Evolutionary conservation across 768 basidiomycete species (phyloP).

Genomic region (Scleroderma citrinum): DNA sequence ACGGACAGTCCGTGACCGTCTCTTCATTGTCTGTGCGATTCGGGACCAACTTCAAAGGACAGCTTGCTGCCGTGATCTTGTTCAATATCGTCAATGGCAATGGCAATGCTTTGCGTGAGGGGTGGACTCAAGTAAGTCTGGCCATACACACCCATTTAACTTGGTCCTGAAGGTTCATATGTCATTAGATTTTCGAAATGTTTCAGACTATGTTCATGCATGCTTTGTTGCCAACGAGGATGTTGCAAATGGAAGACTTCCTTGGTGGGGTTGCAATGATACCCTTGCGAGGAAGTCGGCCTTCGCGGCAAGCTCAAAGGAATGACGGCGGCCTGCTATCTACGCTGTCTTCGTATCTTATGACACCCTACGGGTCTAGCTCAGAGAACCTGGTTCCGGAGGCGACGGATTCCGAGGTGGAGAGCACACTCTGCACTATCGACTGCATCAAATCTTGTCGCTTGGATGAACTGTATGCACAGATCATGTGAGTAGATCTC

Average conservation of each 20-base stretch:
- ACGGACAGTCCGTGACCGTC: slow-evolving; percentile 84
- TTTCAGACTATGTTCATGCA: slow-evolving; percentile 95
- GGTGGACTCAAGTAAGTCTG: slow-evolving; percentile 78
- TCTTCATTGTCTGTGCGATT: slow-evolving; percentile 90
- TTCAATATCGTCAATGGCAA: slow-evolving; percentile 98
- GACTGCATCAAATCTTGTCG: slow-evolving; percentile 94
- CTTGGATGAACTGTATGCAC: slow-evolving; percentile 88
- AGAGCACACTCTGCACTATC: slow-evolving; percentile 90
- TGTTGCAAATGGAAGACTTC: slow-evolving; percentile 99
- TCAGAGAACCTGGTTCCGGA: slow-evolving; percentile 76
- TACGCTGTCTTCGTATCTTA: slow-evolving; percentile 89
- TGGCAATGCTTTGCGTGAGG: slow-evolving; percentile 87
- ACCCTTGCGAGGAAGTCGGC: slow-evolving; percentile 73
- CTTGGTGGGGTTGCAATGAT: slow-evolving; percentile 92
- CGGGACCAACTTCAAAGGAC: slow-evolving; percentile 91
- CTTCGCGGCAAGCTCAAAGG: slow-evolving; percentile 54
- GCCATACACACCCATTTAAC: neutral
- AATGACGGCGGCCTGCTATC: slow-evolving; percentile 91
- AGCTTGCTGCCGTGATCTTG: slow-evolving; percentile 92
- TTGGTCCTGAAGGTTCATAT: slow-evolving; percentile 2
- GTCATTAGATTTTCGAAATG: slow-evolving; percentile 88
- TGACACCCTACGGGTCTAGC: slow-evolving; percentile 84
- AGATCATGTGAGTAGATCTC: slow-evolving; percentile 71
- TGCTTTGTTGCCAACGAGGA: slow-evolving; percentile 80
- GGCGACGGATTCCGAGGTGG: slow-evolving; percentile 87